Evolutionary conservation across 768 basidiomycete genomes (phyloP).

Genomic region (Crucibulum laeve): DNA sequence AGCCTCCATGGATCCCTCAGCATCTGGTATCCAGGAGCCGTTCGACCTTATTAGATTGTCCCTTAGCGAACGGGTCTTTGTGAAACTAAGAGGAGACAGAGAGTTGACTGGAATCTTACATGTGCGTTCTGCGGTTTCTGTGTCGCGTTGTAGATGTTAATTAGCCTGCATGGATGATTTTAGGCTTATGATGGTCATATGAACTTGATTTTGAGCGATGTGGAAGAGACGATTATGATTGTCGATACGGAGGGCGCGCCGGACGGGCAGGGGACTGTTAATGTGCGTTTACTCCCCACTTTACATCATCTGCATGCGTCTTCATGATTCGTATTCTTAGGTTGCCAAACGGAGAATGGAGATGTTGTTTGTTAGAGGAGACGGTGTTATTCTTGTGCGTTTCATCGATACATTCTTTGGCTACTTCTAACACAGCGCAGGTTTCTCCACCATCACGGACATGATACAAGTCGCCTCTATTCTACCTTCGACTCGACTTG

Average conservation of each 20-base stretch:
- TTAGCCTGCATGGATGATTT: constrained; percentile 9
- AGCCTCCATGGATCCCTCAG: constrained; percentile 59
- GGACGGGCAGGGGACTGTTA: constrained; percentile 58
- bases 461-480: constrained; percentile 23
- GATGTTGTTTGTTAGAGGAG: constrained; percentile 97
- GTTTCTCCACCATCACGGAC: constrained; percentile 80
- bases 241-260: constrained; percentile 80
- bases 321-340: constrained; percentile 33
- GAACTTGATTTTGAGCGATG: constrained; percentile 97
- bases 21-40: constrained; percentile 86
- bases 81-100: constrained; percentile 93
- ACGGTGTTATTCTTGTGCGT: constrained; percentile 92
- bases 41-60: constrained; percentile 97
- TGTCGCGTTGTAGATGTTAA: constrained; percentile 7
- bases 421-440: constrained; percentile 29
- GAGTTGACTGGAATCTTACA: constrained; percentile 90
- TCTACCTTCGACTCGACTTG: neutral
- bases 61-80: constrained; percentile 95
- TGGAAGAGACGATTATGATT: constrained; percentile 95
- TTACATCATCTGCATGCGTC: constrained; percentile 1
- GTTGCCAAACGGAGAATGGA: constrained; percentile 92
- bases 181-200: constrained; percentile 99
- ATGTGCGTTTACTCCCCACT: constrained; percentile 35
- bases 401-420: constrained; percentile 5
- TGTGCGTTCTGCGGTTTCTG: constrained; percentile 42